phyloP scores from a whole-genome alignment of 371 early-diverging fungal genomes.

The Funneliformis caledonium region DNA sequence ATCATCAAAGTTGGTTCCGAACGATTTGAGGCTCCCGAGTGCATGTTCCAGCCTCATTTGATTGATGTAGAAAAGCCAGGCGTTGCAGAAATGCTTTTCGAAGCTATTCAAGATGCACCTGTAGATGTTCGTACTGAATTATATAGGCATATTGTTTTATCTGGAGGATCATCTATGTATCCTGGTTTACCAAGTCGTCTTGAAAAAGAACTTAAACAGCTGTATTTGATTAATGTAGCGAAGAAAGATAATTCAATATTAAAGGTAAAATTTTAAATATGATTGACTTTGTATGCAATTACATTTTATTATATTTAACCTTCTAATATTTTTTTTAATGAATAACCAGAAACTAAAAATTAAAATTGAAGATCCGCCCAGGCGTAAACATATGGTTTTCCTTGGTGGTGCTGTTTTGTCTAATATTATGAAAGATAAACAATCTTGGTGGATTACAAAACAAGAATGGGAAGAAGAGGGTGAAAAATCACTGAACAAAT shows the following conservation, averaged over 20 bases:
- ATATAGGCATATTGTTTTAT: slow-evolving; percentile 95
- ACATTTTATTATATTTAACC: not conserved
- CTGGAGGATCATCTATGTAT: slow-evolving; percentile 98
- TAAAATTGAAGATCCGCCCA: slow-evolving; percentile 96
- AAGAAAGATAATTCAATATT: slow-evolving; percentile 84
- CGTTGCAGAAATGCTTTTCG: slow-evolving; percentile 94
- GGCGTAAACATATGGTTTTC: slow-evolving; percentile 98
- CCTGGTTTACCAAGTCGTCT: slow-evolving; percentile 95
- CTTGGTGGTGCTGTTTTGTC: slow-evolving; percentile 97
- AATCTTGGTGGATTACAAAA: slow-evolving; percentile 92
- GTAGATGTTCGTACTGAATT: slow-evolving; percentile 93
- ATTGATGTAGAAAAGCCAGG: slow-evolving; percentile 94
- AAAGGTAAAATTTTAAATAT: slow-evolving; percentile 56
- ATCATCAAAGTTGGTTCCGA: slow-evolving; percentile 98
- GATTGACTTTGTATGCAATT: not conserved
- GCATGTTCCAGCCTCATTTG: slow-evolving; percentile 96
- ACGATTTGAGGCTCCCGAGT: slow-evolving; percentile 97
- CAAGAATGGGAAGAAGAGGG: slow-evolving; percentile 96
- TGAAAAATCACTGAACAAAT: slow-evolving; percentile 76
- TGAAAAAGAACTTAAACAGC: slow-evolving; percentile 97
- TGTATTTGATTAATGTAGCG: slow-evolving; percentile 88
- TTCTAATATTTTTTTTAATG: not conserved
- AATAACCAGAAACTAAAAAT: slow-evolving; percentile 91
- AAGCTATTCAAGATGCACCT: slow-evolving; percentile 89
- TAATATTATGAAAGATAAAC: slow-evolving; percentile 93